These are phyloP conservation scores for Paragyromitra xinjiangensis DNA, from an alignment of 495 filamentous ascomycete species.

Conservation along the genomic window DNA sequence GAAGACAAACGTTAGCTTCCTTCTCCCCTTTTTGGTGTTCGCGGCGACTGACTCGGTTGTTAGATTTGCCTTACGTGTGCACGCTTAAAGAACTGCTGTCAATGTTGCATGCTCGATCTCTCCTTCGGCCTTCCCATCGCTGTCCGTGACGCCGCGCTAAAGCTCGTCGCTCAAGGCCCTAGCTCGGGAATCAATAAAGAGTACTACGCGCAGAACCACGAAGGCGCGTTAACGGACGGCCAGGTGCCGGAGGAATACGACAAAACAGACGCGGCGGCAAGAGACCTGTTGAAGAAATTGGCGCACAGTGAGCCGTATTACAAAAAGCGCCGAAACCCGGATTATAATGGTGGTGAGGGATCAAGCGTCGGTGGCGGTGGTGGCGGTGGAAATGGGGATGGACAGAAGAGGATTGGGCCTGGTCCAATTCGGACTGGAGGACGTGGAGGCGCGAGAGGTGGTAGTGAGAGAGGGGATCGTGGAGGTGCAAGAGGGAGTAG, in stretches of 20 bases:
- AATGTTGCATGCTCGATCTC: slow-evolving; percentile 98
- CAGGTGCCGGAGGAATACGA: slow-evolving; percentile 86
- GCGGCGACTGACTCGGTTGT: background rate
- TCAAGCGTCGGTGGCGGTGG: slow-evolving; percentile 53
- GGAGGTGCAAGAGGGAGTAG: slow-evolving; percentile 62
- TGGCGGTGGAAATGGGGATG: slow-evolving; percentile 61
- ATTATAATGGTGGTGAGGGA: slow-evolving; percentile 61
- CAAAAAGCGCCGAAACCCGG: slow-evolving; percentile 69
- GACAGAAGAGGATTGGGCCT: slow-evolving; percentile 60
- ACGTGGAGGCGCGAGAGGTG: slow-evolving; percentile 63
- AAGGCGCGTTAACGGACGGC: slow-evolving; percentile 92
- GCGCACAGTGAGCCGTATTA: slow-evolving; percentile 95
- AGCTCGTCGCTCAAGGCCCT: slow-evolving; percentile 94
- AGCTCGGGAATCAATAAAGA: slow-evolving; percentile 91
- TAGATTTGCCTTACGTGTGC: slow-evolving; percentile 79
- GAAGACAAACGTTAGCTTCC: slow-evolving; percentile 64
- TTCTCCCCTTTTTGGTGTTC: background rate
- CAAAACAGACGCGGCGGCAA: slow-evolving; percentile 94
- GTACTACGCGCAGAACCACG: slow-evolving; percentile 96
- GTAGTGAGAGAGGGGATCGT: slow-evolving; percentile 58
- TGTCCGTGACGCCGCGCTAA: slow-evolving; percentile 94
- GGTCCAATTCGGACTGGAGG: slow-evolving; percentile 77
- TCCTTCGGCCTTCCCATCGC: slow-evolving; percentile 92
- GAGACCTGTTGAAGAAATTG: slow-evolving; percentile 82
- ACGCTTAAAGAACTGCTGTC: slow-evolving; percentile 86